A percentile compares a stretch with the other conserved stretches of the same genome.
Conservation (phyloP, 129 eudicot genomes). For the Tagetes erecta region DNA sequence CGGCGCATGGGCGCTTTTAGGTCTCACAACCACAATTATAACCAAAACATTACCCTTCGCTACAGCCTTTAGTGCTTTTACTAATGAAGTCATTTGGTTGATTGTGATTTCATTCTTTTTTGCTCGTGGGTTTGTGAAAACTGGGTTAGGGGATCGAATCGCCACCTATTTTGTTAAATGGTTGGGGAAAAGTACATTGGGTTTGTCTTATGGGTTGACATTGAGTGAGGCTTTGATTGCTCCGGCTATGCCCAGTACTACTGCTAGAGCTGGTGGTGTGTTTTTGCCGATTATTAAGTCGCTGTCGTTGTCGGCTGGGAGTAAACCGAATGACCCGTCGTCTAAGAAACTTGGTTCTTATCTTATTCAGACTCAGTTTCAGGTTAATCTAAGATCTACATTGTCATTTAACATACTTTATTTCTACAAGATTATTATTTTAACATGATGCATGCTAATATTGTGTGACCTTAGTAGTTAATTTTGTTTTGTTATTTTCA, state of each 20-base stretch:
- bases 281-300: constrained; percentile 92
- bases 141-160: constrained; percentile 82
- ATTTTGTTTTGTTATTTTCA: neutral
- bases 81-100: constrained; percentile 89
- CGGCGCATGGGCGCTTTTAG: constrained; percentile 85
- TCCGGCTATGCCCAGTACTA: constrained; percentile 97
- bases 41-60: constrained; percentile 62
- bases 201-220: constrained; percentile 85
- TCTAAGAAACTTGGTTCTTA: constrained; percentile 71
- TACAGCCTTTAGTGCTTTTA: constrained; percentile 70
- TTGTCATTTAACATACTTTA: neutral
- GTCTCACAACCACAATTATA: constrained; percentile 57
- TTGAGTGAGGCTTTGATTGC: constrained; percentile 87
- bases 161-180: constrained; percentile 88
- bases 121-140: constrained; percentile 80
- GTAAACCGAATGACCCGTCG: constrained; percentile 66
- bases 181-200: constrained; percentile 86
- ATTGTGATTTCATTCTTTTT: constrained; percentile 86
- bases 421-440: neutral
- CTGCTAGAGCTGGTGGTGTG: constrained; percentile 95
- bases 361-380: constrained; percentile 76
- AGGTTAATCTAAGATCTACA: constrained; percentile 40
- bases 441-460: neutral
- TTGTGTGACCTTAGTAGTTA: neutral
- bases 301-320: constrained; percentile 65